Evolutionary conservation across 2,329 filamentous ascomycete genomes (phyloP), one percentile per base, ranked within the genome.

Genomic region (Endoconidiophora polonica): DNA sequence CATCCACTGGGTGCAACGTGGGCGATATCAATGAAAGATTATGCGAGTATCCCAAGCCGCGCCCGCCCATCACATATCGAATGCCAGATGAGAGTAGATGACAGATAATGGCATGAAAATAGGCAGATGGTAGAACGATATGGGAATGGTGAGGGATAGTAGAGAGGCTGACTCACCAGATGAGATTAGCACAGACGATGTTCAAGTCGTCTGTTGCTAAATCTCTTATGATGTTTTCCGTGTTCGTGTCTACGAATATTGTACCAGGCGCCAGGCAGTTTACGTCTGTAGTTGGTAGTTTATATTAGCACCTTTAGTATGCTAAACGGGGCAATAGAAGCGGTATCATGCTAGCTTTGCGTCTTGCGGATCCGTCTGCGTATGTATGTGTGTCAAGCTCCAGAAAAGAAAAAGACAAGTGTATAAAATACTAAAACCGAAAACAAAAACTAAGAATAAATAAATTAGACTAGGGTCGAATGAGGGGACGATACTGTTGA

Each of bases 181-280:
- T 59, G 71, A 74, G 74, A 77, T 71, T 74, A 77, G 73, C 65
- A 70, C 74, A 78, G 74, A 78, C 75, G 73, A 75, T 61, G 58
- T 57, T 61, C 55, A 58, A 61, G 63, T 75, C 74, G 74, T 70
- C 75, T 74, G 73, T 72, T 67, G 66, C 74, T 73, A 71, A 70
- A 63, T 68, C 72, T 76, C 72, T 44, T 4, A 42, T 24, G 33
- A 23, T 39, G 36, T 9, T 22, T 48, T 41, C 38, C 37, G 3
- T 43, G 33, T 33, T 33, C 26, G 29, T 12, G 29, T 9, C 29
- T 33, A 33, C 29, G 29, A 33, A 33, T 33, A 7, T 33, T 33
- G 29, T 7, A 33, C 29, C 29, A 33, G 9, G 12, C 9, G 12
- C 7, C 29, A 33, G 12, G 29, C 9, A 33, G 12, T 33, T 33